Percentiles rank a stretch among this genome's conserved stretches.
Conservation (phyloP, 169 alveolate species). For the Plasmodium vivax region DNA sequence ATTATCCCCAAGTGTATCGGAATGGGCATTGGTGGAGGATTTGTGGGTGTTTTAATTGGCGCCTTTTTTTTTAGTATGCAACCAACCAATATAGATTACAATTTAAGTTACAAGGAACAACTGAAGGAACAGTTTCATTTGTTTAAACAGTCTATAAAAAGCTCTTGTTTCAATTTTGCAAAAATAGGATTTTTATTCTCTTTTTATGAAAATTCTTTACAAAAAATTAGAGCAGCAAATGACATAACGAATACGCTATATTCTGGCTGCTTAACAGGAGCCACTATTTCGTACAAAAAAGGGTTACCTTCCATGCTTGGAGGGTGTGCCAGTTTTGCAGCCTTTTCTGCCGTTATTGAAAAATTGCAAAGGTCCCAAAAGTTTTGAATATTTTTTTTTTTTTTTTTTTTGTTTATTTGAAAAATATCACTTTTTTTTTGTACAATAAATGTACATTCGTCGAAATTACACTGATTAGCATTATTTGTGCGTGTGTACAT, state of each 20-base stretch:
- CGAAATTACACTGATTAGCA: background rate
- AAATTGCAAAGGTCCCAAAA: slow-evolving; percentile 55
- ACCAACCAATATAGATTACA: slow-evolving; percentile 61
- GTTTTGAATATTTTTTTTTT: background rate
- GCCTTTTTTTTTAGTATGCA: slow-evolving; percentile 63
- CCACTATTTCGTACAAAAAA: slow-evolving; percentile 80
- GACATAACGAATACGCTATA: slow-evolving; percentile 81
- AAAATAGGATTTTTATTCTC: slow-evolving; percentile 41
- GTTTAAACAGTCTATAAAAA: slow-evolving; percentile 62
- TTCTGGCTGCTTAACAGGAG: slow-evolving; percentile 85
- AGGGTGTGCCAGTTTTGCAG: slow-evolving; percentile 84
- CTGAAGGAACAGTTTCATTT: slow-evolving; percentile 49
- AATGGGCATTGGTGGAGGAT: slow-evolving; percentile 73
- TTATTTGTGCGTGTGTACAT: background rate
- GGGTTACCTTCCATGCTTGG: slow-evolving; percentile 79
- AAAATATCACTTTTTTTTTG: background rate
- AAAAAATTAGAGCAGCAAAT: slow-evolving; percentile 78
- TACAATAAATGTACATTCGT: background rate
- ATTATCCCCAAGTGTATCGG: slow-evolving; percentile 68
- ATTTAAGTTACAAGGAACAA: slow-evolving; percentile 58
- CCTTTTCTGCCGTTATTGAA: slow-evolving; percentile 81
- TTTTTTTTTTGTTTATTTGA: background rate
- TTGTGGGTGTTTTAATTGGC: slow-evolving; percentile 58
- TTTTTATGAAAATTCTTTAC: slow-evolving; percentile 45
- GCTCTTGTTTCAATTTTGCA: slow-evolving; percentile 54